phyloP scores from a whole-genome alignment of 495 filamentous ascomycete species.

The Delitschia confertaspora region DNA sequence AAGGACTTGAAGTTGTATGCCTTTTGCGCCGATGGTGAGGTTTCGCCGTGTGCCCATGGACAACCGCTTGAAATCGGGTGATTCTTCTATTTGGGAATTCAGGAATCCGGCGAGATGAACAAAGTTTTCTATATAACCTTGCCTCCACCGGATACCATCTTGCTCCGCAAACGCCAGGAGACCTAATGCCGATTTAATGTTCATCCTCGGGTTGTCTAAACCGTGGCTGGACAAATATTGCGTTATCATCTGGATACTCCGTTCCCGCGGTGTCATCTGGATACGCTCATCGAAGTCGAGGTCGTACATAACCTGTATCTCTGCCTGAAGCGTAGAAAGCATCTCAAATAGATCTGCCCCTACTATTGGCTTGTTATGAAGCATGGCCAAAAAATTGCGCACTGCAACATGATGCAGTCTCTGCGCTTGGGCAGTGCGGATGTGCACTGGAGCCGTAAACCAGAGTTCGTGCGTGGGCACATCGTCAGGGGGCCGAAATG shows the following conservation, averaged over 20 bases:
- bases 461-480: conserved; percentile 28
- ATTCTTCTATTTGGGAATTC: conserved; percentile 42
- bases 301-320: conserved; percentile 30
- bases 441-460: conserved; percentile 27
- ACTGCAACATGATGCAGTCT: conserved; percentile 29
- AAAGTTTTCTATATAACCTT: conserved; percentile 61
- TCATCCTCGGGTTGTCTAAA: conserved; percentile 57
- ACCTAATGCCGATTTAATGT: conserved; percentile 50
- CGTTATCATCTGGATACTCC: conserved; percentile 25
- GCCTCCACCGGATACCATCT: conserved; percentile 50
- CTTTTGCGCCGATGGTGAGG: conserved; percentile 51
- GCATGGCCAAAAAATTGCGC: conserved; percentile 30
- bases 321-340: conserved; percentile 26
- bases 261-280: conserved; percentile 13
- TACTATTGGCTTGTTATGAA: conserved; percentile 30
- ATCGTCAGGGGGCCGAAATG: conserved; percentile 1
- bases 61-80: conserved; percentile 49
- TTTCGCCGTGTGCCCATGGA: conserved; percentile 56
- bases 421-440: conserved; percentile 13
- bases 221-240: conserved; percentile 19
- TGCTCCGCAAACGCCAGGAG: conserved; percentile 57
- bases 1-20: conserved; percentile 54
- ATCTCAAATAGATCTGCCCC: conserved; percentile 28
- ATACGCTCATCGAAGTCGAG: conserved; percentile 22
- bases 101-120: conserved; percentile 60